Base-by-base conservation (phyloP, 106 monocot species). In the Dioscorea dumetorum region DNA sequence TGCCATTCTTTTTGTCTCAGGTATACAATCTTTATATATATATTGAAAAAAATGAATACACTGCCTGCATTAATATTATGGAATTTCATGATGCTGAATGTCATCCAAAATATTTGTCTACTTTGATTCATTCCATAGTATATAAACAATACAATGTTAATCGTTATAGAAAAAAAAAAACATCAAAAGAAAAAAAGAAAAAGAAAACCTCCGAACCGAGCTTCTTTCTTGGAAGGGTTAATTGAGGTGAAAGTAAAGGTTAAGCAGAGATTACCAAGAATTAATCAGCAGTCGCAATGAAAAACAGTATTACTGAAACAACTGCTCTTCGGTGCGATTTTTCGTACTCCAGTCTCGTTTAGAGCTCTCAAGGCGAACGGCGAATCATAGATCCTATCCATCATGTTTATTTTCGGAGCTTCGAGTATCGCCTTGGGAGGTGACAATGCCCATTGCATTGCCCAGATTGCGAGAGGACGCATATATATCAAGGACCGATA, bases 381-480 rank as follows among this genome's bases (percentile, higher is more conserved):
- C 0, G 85, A 84, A 14, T 81, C 67, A 48, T 84, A 75, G 12
- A 95, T 76, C 63, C 95, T 83, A 61, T 95, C 91, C 91, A 95
- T 91, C 68, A 95, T 73, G 28, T 91, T 91, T 33, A 86, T 68
- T 65, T 86, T 85, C 0, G 95, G 91, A 4, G 88, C 92, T 31
- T 97, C 86, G 10, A 92, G 73, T 20, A 92, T 84, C 18, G 90
- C 78, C 62, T 87, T 85, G n/a, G 93, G 87, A 33, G 99, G 93
- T 63, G 90, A 93, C 12, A 87, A 66, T 1, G 92, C 99, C 84
- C 86, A 99, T 50, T 99, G 99, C 93, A 99, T 99, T 0, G 87
- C 92, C 99, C 99, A 99, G 22, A 99, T 99, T n/a, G 99, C 84
- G 18, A 99, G 87, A 1, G 99, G 99, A 9, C 99, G 84, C 99